Evolutionary conservation across 441 rosid species (phyloP), one percentile per base, ranked within the genome.

Genomic region (Gossypium lobatum): DNA sequence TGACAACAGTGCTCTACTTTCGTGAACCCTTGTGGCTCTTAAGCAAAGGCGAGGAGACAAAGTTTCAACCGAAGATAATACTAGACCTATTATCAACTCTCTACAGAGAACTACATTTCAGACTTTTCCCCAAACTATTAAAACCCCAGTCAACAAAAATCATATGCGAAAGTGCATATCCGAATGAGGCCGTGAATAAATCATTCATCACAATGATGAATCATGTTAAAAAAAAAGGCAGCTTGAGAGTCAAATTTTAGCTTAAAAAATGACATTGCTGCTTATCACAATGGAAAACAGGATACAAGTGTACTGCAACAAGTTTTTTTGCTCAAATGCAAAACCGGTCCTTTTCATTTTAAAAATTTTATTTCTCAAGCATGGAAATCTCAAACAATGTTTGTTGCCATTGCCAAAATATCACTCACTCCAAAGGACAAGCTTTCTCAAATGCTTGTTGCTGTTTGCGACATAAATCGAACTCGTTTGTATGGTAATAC

Each of bases 391-490:
- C 57, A 52, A 16, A 3, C 6, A 52, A 52, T 52, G 57, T 4
- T 52, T 4, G 7, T 4, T 52, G 42, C 10, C 42, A 37, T 52
- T 52, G 4, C 57, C 57, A 17, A 6, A 54, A 7, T 7, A 37
- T 37, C 42, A 37, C 42, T 16, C 20, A 52, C 20, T 16, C 88
- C 76, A 91, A 73, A 9, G 98, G 98, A 60, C 99, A 95, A 17
- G 79, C 83, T 84, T 90, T 93, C 93, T 95, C 99, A 73, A 95
- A 95, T 64, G 86, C 91, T 76, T 88, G 84, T 76, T 95, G 98
- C 90, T 95, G 93, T 82, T 91, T 88, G 88, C 99, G 95, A 75
- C 99, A 93, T 64, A 90, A 82, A 77, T 95, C 98, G 61, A 95
- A 95, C 81, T 95, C 99, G 70, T 89, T 93, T 0, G 99, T 93